Percentiles rank a stretch among this genome's conserved stretches.
These are phyloP conservation scores for Gaultheria prostrata DNA, from an alignment of 148 eudicot species.

Conservation along the genomic window DNA sequence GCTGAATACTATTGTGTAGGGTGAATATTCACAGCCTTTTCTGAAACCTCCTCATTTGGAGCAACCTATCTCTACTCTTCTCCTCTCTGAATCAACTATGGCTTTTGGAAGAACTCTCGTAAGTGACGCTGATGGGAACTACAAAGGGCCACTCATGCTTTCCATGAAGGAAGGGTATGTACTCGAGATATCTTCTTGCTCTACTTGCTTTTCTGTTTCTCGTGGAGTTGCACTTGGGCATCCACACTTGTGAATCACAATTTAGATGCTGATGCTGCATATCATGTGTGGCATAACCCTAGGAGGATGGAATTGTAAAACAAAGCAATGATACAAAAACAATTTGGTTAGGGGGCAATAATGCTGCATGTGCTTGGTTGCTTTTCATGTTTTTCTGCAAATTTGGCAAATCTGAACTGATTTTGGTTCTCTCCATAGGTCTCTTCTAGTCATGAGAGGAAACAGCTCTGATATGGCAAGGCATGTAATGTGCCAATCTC, in stretches of 20 bases:
- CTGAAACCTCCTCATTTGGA: conserved; percentile 96
- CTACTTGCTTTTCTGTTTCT: neutral
- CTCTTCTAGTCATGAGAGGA: conserved; percentile 86
- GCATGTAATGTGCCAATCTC: conserved; percentile 81
- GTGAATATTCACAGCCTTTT: conserved; percentile 88
- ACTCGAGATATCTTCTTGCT: neutral
- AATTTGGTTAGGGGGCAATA: neutral
- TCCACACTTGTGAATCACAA: neutral
- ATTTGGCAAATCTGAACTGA: neutral
- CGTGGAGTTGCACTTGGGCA: neutral
- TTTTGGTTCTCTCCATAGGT: conserved; percentile 40
- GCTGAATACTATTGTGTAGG: conserved; percentile 37
- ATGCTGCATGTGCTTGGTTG: neutral
- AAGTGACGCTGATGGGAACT: conserved; percentile 75
- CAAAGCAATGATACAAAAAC: neutral
- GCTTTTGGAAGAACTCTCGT: conserved; percentile 82
- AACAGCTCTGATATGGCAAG: conserved; percentile 89
- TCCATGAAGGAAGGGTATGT: conserved; percentile 77
- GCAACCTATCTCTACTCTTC: conserved; percentile 69
- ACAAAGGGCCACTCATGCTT: conserved; percentile 78
- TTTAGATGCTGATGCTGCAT: neutral
- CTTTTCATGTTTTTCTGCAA: neutral
- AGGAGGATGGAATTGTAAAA: neutral
- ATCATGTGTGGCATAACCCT: neutral
- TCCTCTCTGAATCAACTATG: conserved; percentile 77